Base-by-base conservation (phyloP, 352 stramenopile species). In the Phytophthora cryptogea region DNA sequence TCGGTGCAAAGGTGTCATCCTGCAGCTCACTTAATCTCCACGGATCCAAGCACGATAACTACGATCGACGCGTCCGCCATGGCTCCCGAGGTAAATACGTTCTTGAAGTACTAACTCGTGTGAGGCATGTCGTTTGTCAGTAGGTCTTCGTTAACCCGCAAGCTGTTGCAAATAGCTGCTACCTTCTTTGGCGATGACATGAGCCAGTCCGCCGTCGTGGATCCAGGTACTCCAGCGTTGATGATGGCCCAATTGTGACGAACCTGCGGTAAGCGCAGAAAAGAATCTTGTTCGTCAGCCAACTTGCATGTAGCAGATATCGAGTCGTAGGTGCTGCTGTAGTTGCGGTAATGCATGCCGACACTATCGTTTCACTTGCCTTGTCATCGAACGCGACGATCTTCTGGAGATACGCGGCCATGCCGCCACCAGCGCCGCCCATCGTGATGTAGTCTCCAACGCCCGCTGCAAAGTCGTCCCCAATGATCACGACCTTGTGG, bases 401-500 rank as follows among this genome's bases (percentile, higher is more conserved):
- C 13, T 63, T 59, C 37, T 73, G 62, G n/a, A 95, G 70, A 62
- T 92, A 76, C 33, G 73, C 51, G 9, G 83, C 71, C 30, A 93
- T 61, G 6, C 81, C 83, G 0, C 69, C 81, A 2, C 55, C 59
- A 17, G 62, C 47, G 23, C 50, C 70, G 27, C 67, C 71, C 36
- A 93, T 65, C 7, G 78, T 88, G 45, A 95, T 63, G 54, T 88
- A 91, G 65, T 95, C 86, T 47, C 86, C 83, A 30, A 92, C 55
- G 3, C 83, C 86, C 3, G 86, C 83, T 31, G 83, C 86, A 57
- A 95, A 95, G 65, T 91, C 86, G 54, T 95, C 86, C 32, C 83
- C 86, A 56, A 95, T 87, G 54, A 95, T 65, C 50, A 93, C 80
- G 37, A 88, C 70, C 58, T 95, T 95, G 68, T 95, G 86, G 46